Evolutionary conservation across 148 eudicot species (phyloP).

Genomic region (Polygonum aviculare): DNA sequence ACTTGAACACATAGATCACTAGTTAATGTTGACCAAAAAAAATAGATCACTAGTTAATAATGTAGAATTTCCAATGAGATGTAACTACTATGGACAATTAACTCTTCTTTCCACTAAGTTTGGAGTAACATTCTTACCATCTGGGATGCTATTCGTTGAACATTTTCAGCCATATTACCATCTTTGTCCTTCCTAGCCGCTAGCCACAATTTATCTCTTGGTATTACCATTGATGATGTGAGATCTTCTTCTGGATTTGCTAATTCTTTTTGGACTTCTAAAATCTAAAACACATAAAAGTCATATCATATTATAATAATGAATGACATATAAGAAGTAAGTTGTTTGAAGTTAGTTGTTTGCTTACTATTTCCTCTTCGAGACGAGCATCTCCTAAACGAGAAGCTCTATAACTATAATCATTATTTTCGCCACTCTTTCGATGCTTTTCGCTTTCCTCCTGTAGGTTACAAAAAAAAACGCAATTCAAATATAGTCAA

Average conservation of each 20-base stretch:
- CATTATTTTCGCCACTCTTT: not conserved
- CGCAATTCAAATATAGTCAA: not conserved
- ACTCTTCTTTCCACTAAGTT: not conserved
- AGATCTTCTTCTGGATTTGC: not conserved
- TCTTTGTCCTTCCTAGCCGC: not conserved
- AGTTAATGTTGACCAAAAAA: too few relatives aligned
- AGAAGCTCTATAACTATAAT: not conserved
- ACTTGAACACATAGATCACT: too few relatives aligned
- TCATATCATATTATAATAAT: not conserved
- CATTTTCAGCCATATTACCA: not conserved
- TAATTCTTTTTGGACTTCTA: not conserved
- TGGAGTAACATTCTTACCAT: not conserved
- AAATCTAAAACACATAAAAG: not conserved
- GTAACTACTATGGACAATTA: too few relatives aligned
- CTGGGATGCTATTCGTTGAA: not conserved
- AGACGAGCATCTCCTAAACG: not conserved
- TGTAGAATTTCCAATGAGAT: too few relatives aligned
- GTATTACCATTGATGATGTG: not conserved
- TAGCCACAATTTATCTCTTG: not conserved
- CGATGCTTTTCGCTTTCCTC: not conserved
- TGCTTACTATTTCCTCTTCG: not conserved
- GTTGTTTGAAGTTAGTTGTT: not conserved
- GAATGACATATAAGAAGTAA: not conserved
- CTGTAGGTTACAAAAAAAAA: too few relatives aligned
- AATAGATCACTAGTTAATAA: too few relatives aligned